Base-by-base conservation (phyloP, 495 filamentous ascomycete genomes). In the Hypoxylon fuscum region DNA sequence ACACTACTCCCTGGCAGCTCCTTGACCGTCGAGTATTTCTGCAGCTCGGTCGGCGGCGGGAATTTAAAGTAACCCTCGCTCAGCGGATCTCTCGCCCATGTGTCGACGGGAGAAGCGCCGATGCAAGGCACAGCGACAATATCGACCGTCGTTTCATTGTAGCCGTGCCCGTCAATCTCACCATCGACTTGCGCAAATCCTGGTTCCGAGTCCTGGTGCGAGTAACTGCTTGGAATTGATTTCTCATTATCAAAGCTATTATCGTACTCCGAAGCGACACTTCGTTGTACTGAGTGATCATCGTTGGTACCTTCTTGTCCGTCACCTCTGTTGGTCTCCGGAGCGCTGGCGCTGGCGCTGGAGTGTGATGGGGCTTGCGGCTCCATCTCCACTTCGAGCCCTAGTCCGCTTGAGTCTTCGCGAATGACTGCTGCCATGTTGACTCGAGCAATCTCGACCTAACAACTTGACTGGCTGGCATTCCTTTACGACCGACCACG, bases 121-220 rank as follows among this genome's bases (percentile, higher is more conserved):
- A 78, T 66, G 25, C 79, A 81, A 0, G 79, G 74, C 12, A 81
- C 76, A 1, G 78, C 70, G 45, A 81, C 70, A 47, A 81, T 67
- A 42, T 81, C 79, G 34, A 79, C 78, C n/a, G 60, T 64, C 17
- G 79, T 81, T 52, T 78, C 69, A 38, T 81, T 78, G 56, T 77
- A 77, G 2, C 75, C 76, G 15, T 57, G 46, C 9, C 77, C 76
- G 4, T 69, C 68, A 5, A 79, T 66, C 15, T 80, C 78, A 27
- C 78, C 78, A 37, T 75, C 72, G 34, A 78, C 62, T 18, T 72
- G 62, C 21, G 71, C 76, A 41, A 79, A 80, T 0, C 78, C 77
- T 3, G 77, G 65, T 18, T 70, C 66, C n/a, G 66, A 47, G 11
- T 56, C 59, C 66, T 59, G 62, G 57, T 68, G 65, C 32, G 62